These are phyloP conservation scores for Salix suchowensis DNA, from an alignment of 345 rosid genomes.

Conservation along the genomic window DNA sequence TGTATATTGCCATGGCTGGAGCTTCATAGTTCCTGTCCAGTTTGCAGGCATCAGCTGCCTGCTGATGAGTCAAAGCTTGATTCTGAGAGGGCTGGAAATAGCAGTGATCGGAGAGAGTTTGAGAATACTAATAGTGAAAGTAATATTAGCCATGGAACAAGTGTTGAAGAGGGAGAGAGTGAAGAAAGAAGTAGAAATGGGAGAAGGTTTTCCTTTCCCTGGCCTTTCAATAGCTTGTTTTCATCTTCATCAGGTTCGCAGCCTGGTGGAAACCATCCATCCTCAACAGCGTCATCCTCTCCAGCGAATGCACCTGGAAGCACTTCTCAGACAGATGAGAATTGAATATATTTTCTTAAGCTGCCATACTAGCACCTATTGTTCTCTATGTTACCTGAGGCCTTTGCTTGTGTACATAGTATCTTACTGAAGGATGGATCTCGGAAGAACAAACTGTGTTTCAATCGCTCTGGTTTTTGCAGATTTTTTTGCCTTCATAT, in stretches of 20 bases:
- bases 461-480: neutral
- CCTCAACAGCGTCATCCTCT: slow-evolving; percentile 27
- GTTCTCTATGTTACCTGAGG: slow-evolving; percentile 14
- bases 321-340: slow-evolving; percentile 35
- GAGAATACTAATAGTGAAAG: slow-evolving; percentile 12
- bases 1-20: slow-evolving; percentile 90
- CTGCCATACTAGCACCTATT: slow-evolving; percentile 3
- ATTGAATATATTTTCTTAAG: slow-evolving; percentile 23
- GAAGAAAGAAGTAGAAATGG: slow-evolving; percentile 51
- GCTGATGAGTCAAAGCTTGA: slow-evolving; percentile 62
- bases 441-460: slow-evolving; percentile 13
- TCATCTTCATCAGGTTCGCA: slow-evolving; percentile 52
- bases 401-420: slow-evolving; percentile 27
- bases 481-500: slow-evolving; percentile 5
- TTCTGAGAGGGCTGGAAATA: slow-evolving; percentile 34
- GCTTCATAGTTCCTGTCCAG: slow-evolving; percentile 89
- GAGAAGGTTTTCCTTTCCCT: slow-evolving; percentile 66
- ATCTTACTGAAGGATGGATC: slow-evolving; percentile 8
- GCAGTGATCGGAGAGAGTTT: slow-evolving; percentile 23
- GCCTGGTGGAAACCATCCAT: slow-evolving; percentile 38
- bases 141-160: neutral
- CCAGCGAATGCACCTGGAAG: slow-evolving; percentile 29
- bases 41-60: slow-evolving; percentile 74
- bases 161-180: slow-evolving; percentile 42
- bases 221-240: slow-evolving; percentile 82